Conservation (phyloP, 371 early-diverging fungal species). For the Circinella umbellata region DNA sequence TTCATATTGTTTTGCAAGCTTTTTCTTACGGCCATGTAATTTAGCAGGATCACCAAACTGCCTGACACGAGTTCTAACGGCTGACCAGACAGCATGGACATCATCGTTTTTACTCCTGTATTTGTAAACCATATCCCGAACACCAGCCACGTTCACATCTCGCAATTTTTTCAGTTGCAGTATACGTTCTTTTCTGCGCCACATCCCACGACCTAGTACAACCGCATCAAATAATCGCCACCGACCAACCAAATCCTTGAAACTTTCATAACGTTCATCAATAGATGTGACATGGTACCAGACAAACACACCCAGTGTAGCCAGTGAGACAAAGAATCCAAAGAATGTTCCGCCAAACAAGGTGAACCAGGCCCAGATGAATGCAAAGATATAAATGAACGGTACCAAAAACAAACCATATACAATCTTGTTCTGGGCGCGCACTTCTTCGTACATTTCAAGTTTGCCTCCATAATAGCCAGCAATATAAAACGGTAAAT, state of each 20-base stretch:
- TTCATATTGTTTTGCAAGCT: conserved; percentile 47
- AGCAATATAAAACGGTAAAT: conserved; percentile 58
- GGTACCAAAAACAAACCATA: conserved; percentile 46
- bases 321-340: conserved; percentile 46
- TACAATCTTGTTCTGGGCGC: conserved; percentile 63
- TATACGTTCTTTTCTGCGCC: conserved; percentile 48
- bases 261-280: conserved; percentile 52
- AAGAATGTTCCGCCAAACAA: conserved; percentile 47
- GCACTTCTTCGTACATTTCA: conserved; percentile 60
- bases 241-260: conserved; percentile 50
- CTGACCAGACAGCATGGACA: conserved; percentile 40
- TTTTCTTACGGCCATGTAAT: conserved; percentile 32
- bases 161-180: conserved; percentile 43
- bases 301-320: conserved; percentile 43
- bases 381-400: conserved; percentile 43
- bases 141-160: conserved; percentile 31
- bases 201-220: conserved; percentile 52
- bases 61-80: conserved; percentile 38
- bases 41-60: conserved; percentile 37
- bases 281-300: conserved; percentile 57
- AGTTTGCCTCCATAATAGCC: conserved; percentile 52
- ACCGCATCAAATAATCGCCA: conserved; percentile 61
- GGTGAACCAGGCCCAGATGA: conserved; percentile 49
- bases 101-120: conserved; percentile 40
- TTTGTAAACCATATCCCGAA: conserved; percentile 36